Base-by-base conservation (phyloP, 371 early-diverging fungal species). In the Syncephalastrum racemosum region DNA sequence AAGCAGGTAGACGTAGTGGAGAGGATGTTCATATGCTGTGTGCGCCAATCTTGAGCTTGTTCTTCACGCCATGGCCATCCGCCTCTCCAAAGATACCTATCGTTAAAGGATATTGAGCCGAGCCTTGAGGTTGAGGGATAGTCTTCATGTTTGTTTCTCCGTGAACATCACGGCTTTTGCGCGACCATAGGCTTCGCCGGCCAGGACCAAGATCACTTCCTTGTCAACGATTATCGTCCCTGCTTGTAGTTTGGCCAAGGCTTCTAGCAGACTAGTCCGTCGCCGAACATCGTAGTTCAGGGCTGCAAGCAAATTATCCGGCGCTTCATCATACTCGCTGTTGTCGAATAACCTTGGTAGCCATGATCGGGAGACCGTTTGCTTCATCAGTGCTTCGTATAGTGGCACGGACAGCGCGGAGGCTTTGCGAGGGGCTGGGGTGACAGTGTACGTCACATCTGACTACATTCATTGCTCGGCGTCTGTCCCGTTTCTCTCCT, bases 1-100 rank as follows among this genome's bases (percentile, higher is more conserved):
- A n/a, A n/a, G n/a, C n/a, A n/a, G n/a, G n/a, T n/a, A n/a, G 45
- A 44, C 46, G 46, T 46, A 6, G 47, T 54, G 7, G 31, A 14
- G 46, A 54, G 22, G 27, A 54, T 18, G 25, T 54, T 54, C 55
- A 54, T 54, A n/a, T n/a, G 16, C n/a, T 13, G 18, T 45, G 45
- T 25, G 31, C 18, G 12, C 46, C 46, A 27, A 46, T 54, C 27
- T 54, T 54, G 27, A 54, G 46, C 31, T 54, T 54, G 8, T 25
- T 7, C 25, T 54, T 54, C 24, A 25, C 4, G 3, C 46, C 46
- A 27, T 15, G 7, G 1, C 55, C 55, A 46, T 54, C 46, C 1
- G 55, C 44, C 22, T 54, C 55, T 45, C 46, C 55, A 31, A 14
- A 25, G 8, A 54, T 19, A 20, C 56, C 47, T 3, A 31, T 19